phyloP scores from a whole-genome alignment of 345 rosid species.

The Salix purpurea region DNA sequence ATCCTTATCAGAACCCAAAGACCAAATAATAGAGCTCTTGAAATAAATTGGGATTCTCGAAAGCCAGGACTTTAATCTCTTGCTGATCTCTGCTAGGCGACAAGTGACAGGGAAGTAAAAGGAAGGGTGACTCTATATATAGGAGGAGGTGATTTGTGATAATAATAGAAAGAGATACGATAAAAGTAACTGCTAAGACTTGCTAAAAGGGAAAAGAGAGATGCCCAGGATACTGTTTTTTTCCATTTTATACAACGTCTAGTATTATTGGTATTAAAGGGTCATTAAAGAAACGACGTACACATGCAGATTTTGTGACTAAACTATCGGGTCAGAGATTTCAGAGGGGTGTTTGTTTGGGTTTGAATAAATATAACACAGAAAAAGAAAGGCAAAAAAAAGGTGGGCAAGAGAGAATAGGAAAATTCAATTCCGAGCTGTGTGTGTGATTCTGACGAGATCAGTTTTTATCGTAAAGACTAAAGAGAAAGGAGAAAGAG shows the following conservation, averaged over 20 bases:
- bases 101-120: neutral
- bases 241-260: neutral
- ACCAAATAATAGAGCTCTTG: neutral
- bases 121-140: conserved; percentile 19
- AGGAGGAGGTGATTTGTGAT: conserved; percentile 12
- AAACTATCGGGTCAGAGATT: conserved; percentile 82
- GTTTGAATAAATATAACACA: conserved; percentile 1
- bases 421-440: conserved; percentile 35
- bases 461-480: conserved; percentile 27
- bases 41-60: neutral
- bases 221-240: conserved; percentile 21
- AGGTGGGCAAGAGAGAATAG: neutral
- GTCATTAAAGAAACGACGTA: conserved; percentile 46
- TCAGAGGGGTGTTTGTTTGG: conserved; percentile 41
- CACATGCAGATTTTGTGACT: conserved; percentile 90
- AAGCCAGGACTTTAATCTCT: neutral
- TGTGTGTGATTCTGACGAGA: conserved; percentile 34
- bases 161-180: conserved; percentile 11
- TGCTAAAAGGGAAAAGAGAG: conserved; percentile 15
- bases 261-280: neutral
- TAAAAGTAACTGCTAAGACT: conserved; percentile 36
- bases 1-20: neutral
- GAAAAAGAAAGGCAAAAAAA: neutral
- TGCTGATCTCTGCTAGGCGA: neutral
- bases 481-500: conserved; percentile 9